A percentile compares a stretch with the other conserved stretches of the same genome.
These are phyloP conservation scores for Chlorociboria aeruginascens DNA, from an alignment of 495 filamentous ascomycete species.

Conservation along the genomic window DNA sequence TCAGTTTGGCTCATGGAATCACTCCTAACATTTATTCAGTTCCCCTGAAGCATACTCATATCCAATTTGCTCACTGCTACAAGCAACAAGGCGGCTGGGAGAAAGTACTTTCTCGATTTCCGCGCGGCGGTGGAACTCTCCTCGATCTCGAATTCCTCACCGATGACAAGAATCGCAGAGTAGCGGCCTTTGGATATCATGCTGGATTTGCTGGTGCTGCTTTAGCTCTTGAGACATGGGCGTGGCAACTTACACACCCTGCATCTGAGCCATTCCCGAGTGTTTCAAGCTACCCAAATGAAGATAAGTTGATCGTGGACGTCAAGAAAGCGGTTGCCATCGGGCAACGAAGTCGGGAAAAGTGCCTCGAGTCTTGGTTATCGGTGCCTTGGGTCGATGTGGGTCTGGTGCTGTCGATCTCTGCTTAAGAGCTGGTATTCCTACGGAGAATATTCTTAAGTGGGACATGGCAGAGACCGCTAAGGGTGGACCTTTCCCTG, in stretches of 20 bases:
- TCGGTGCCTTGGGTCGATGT: slow-evolving; percentile 69
- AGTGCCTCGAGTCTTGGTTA: slow-evolving; percentile 43
- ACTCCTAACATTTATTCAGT: slow-evolving; percentile 29
- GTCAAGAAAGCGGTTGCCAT: slow-evolving; percentile 34
- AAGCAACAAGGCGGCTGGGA: slow-evolving; percentile 86
- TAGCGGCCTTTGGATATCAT: slow-evolving; percentile 65
- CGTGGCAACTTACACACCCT: slow-evolving; percentile 68
- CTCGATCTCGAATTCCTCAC: slow-evolving; percentile 89
- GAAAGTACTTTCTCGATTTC: slow-evolving; percentile 66
- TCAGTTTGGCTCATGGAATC: background rate
- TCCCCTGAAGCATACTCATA: slow-evolving; percentile 74
- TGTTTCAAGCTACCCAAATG: slow-evolving; percentile 57
- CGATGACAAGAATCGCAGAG: slow-evolving; percentile 63
- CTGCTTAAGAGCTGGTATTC: slow-evolving; percentile 62
- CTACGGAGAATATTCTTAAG: slow-evolving; percentile 61
- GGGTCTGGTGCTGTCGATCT: slow-evolving; percentile 77
- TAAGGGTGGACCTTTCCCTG: slow-evolving; percentile 72
- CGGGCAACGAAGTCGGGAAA: slow-evolving; percentile 38
- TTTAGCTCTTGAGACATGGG: slow-evolving; percentile 68
- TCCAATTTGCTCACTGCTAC: slow-evolving; percentile 80
- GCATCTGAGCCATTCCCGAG: slow-evolving; percentile 49
- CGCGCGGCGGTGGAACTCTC: slow-evolving; percentile 69
- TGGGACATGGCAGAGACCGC: slow-evolving; percentile 94
- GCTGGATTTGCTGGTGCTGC: slow-evolving; percentile 77
- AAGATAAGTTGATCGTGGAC: background rate